Percentiles rank a stretch among this genome's conserved stretches.
These are phyloP conservation scores for Xylaria multiplex DNA, from an alignment of 2,329 filamentous ascomycete genomes.

Conservation along the genomic window DNA sequence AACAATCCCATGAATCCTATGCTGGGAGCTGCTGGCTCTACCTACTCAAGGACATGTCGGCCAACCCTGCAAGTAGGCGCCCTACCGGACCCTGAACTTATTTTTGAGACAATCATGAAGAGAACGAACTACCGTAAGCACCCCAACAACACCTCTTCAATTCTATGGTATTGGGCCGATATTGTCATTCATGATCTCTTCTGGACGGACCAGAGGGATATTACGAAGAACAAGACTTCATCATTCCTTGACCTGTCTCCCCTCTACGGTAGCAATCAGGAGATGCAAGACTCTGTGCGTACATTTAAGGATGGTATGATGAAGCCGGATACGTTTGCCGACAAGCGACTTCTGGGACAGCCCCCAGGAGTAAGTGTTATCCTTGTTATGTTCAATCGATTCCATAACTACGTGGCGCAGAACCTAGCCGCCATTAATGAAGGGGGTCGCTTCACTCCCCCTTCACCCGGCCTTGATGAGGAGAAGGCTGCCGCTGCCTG, in stretches of 20 bases:
- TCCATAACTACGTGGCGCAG: slow-evolving; percentile 87
- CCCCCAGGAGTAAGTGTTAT: slow-evolving; percentile 77
- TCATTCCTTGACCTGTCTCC: slow-evolving; percentile 78
- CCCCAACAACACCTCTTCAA: slow-evolving; percentile 76
- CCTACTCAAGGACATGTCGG: slow-evolving; percentile 72
- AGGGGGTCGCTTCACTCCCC: slow-evolving; percentile 77
- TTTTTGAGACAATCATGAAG: slow-evolving; percentile 72
- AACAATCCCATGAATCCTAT: slow-evolving; percentile 75
- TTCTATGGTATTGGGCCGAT: slow-evolving; percentile 78
- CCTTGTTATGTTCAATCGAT: slow-evolving; percentile 81
- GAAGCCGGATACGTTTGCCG: slow-evolving; percentile 77
- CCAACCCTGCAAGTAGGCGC: slow-evolving; percentile 70
- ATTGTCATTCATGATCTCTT: slow-evolving; percentile 80
- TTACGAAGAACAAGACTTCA: slow-evolving; percentile 66
- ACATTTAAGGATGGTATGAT: slow-evolving; percentile 77
- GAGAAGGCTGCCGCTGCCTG: slow-evolving; percentile 64
- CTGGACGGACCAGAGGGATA: slow-evolving; percentile 72
- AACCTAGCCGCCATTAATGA: slow-evolving; percentile 90
- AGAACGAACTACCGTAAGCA: slow-evolving; percentile 64
- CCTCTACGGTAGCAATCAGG: slow-evolving; percentile 75
- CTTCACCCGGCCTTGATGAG: slow-evolving; percentile 58
- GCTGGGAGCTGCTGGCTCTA: slow-evolving; percentile 73
- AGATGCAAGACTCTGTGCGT: slow-evolving; percentile 72
- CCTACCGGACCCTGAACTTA: slow-evolving; percentile 71
- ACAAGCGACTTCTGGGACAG: slow-evolving; percentile 75